Conservation (phyloP, 2,329 filamentous ascomycete genomes). For the Trichoderma brevicompactum region DNA sequence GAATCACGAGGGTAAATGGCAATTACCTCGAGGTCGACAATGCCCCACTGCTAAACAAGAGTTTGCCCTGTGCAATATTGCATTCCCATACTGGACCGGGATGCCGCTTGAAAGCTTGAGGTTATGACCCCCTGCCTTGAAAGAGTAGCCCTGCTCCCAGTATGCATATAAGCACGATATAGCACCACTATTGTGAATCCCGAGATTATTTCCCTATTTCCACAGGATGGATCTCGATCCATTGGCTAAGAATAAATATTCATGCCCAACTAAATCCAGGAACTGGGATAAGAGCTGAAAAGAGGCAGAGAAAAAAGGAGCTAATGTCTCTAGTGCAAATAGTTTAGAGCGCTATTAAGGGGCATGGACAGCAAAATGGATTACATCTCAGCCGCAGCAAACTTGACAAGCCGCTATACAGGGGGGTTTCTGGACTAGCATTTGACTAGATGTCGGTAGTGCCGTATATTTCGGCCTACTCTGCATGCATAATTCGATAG, state of each 20-base stretch:
- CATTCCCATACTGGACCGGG: too few species aligned
- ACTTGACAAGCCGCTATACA: too few species aligned
- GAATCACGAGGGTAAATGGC: too few species aligned
- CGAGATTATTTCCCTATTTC: not conserved
- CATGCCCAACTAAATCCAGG: not conserved
- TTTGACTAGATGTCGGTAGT: not conserved
- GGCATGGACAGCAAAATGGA: not conserved
- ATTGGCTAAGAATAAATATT: not conserved
- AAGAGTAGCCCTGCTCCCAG: too few species aligned
- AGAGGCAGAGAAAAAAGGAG: not conserved
- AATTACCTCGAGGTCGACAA: too few species aligned
- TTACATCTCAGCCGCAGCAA: not conserved
- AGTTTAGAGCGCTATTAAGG: not conserved
- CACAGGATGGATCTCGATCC: not conserved
- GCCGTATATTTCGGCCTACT: not conserved
- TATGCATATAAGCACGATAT: not conserved
- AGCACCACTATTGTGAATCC: not conserved
- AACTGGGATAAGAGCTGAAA: not conserved
- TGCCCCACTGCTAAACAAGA: too few species aligned
- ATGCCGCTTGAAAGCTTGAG: too few species aligned
- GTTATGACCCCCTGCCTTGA: too few species aligned
- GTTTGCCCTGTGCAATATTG: too few species aligned
- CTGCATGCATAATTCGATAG: not conserved
- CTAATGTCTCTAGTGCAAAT: constrained; percentile 5
- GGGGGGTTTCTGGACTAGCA: not conserved